Base-by-base conservation (phyloP, 1,139 yeast species). In the Arxiozyma slooffiae region DNA sequence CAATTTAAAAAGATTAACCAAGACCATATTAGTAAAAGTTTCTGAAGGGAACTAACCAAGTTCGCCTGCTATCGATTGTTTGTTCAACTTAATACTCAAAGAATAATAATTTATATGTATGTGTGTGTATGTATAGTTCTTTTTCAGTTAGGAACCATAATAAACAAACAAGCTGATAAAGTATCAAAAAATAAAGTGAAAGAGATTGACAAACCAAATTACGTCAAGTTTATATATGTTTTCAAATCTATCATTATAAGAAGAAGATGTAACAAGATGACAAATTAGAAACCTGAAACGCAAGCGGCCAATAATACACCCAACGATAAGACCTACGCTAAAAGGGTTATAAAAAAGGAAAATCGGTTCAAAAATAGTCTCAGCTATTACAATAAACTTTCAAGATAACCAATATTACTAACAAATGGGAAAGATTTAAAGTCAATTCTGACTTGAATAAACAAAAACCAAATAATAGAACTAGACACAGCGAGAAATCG, bases 221-320 rank as follows among this genome's bases (percentile, higher is more conserved):
- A 85, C 86, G 2, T 79, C 84, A n/a, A 78, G 85, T 21, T 67
- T 81, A 49, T 68, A 80, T 53, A 77, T 79, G 83, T 79, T 81
- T 64, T 82, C 84, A 26, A 78, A 75, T 30, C 14, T 14, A 14
- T 30, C 6, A 3, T 30, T 30, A 30, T 14, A 30, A 6, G 36
- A 30, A 30, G 14, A 30, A 11, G 14, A 1, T 11, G 3, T 11
- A 30, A 30, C n/a, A 14, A 6, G 6, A 30, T 14, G 14, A 16
- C 4, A 30, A 30, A 30, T 11, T 14, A 4, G 14, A 30, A 30
- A n/a, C 14, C 36, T 14, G 14, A 30, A 30, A 30, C 14, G 14
- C n/a, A 7, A 30, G 6, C 4, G 3, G 14, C 36, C 14, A 30
- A 30, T 30, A 30, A 4, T 30, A 30, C n/a, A 30, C 14, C n/a